These are phyloP conservation scores for Dactylella cylindrospora DNA, from an alignment of 2,329 filamentous ascomycete species.

Conservation along the genomic window DNA sequence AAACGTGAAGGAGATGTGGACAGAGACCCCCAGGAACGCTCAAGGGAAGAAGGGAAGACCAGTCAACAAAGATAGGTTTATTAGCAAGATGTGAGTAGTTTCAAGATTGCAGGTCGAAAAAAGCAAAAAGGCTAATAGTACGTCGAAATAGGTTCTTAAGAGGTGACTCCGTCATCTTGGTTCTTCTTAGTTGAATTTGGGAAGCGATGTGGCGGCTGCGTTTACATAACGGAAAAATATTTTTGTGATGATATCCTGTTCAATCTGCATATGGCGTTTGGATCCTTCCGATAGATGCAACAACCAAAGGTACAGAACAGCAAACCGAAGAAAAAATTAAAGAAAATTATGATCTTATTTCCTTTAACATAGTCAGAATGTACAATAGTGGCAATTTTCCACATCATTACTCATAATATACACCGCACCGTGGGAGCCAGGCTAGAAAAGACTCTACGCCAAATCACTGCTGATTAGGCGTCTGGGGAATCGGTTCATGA, in stretches of 20 bases:
- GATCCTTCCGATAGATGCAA: conserved; percentile 18
- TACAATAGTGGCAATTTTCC: conserved; percentile 7
- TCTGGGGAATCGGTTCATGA: too few relatives aligned
- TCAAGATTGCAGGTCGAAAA: background rate
- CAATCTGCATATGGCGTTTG: conserved; percentile 27
- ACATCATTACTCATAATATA: conserved; percentile 19
- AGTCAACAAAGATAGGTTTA: conserved; percentile 97
- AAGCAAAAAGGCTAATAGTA: background rate
- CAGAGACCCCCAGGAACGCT: conserved; percentile 79
- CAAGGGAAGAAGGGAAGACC: conserved; percentile 84
- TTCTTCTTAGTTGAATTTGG: conserved; percentile 69
- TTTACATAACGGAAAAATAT: conserved; percentile 1
- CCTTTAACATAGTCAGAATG: conserved; percentile 13
- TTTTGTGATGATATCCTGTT: conserved; percentile 28
- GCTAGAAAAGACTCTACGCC: background rate
- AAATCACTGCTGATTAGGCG: too few relatives aligned
- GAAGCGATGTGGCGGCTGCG: background rate
- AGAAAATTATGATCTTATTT: background rate
- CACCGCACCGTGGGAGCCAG: background rate
- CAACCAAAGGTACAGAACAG: too few relatives aligned
- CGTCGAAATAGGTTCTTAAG: conserved; percentile 68
- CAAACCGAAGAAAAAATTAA: background rate
- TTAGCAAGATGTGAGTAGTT: conserved; percentile 83
- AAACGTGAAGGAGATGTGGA: conserved; percentile 99
- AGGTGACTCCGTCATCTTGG: conserved; percentile 84